These are phyloP conservation scores for Hortaea werneckii DNA, from an alignment of 2,329 filamentous ascomycete genomes.

Conservation along the genomic window DNA sequence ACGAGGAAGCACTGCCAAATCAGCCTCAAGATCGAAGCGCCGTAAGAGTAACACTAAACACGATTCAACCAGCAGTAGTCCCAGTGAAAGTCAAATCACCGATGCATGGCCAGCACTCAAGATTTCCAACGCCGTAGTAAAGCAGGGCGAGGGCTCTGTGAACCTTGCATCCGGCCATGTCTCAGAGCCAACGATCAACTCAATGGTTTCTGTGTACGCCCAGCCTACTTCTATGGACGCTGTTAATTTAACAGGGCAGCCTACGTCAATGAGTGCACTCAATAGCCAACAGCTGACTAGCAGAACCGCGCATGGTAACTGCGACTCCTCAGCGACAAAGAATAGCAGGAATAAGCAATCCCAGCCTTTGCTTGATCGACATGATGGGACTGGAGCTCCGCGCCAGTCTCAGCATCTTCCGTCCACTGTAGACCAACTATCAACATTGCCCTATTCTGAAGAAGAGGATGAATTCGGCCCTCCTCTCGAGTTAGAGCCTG, in stretches of 20 bases:
- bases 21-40: constrained; percentile 4
- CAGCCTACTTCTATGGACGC: constrained; percentile 3
- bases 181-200: not conserved
- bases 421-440: not conserved
- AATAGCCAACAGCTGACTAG: too few relatives aligned
- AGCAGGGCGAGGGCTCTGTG: not conserved
- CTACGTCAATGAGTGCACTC: constrained; percentile 1
- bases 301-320: too few relatives aligned
- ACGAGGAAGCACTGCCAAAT: constrained; percentile 2
- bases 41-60: constrained; percentile 1
- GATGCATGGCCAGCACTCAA: not conserved
- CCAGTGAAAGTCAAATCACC: not conserved
- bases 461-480: not conserved
- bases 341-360: too few relatives aligned
- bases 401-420: too few relatives aligned
- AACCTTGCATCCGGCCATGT: not conserved
- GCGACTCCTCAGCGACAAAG: too few relatives aligned
- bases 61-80: too few relatives aligned
- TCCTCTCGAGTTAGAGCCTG: too few relatives aligned
- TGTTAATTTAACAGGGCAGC: not conserved
- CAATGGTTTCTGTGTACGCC: not conserved
- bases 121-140: not conserved
- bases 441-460: not conserved
- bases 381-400: too few relatives aligned
- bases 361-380: too few relatives aligned